Evolutionary conservation across 2,329 filamentous ascomycete genomes (phyloP), one percentile per base, ranked within the genome.

Genomic region (Colletotrichum sublineola): DNA sequence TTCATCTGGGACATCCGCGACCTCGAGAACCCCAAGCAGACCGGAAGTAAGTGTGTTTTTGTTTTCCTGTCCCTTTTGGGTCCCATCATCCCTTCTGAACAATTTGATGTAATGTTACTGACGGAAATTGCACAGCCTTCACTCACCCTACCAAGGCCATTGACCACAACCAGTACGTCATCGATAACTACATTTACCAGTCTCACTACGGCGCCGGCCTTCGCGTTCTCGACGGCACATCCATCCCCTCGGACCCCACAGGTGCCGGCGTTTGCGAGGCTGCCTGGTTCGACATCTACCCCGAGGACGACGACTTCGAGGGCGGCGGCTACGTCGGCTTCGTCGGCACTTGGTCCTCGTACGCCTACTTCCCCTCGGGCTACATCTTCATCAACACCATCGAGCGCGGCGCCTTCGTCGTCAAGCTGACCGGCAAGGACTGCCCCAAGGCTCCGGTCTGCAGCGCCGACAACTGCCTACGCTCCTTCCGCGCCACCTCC

Each of bases 371-470:
- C 77, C 82, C 82, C 75, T 84, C 81, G 1, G 86, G 86, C 1
- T 84, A 83, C 74, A 82, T 88, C 68, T 81, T 88, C 9, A 77
- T 88, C 74, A 87, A 88, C 78, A 86, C 83, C 3, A 88, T 88
- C 68, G 86, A 88, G 78, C 79, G 86, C 7, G 86, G 86, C 63
- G 81, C 82, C 6, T 88, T 84, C 61, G 81, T 85, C 9, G 80
- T 88, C 14, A 88, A 86, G 80, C 74, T 76, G 73, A 76, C 70
- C 33, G 56, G 66, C 55, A 61, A 66, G 68, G 69, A 74, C 18
- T 75, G 68, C 62, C 68, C 74, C 52, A 73, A 73, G 62, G 55
- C 67, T n/a, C 73, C 64, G 38, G 66, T 72, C 31, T 81, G 81
- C 76, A 74, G 75, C 67, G 79, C 80, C 60, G 81, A 83, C 76